A percentile compares a stretch with the other conserved stretches of the same genome.
Conservation (phyloP, 1,284 basidiomycete species). For the Puccinia triticina region DNA sequence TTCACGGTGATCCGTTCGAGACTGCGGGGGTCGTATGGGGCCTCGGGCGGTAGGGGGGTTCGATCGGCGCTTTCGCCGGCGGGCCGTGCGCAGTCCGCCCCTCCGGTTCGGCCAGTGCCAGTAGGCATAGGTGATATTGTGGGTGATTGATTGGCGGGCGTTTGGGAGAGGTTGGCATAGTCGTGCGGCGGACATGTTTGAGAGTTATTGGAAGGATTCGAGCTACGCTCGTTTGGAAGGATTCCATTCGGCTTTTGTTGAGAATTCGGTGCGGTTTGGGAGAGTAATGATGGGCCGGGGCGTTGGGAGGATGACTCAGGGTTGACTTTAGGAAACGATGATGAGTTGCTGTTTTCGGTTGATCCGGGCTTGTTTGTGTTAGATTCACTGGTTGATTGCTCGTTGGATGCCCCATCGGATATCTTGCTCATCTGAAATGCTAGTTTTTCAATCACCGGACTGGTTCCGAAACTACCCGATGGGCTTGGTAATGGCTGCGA, state of each 20-base stretch:
- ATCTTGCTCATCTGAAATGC: slow-evolving; percentile 85
- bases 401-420: slow-evolving; percentile 53
- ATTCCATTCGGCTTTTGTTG: slow-evolving; percentile 38
- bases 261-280: slow-evolving; percentile 71
- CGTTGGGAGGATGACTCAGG: slow-evolving; percentile 54
- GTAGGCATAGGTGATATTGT: slow-evolving; percentile 3
- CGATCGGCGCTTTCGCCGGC: slow-evolving; percentile 66
- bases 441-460: slow-evolving; percentile 84
- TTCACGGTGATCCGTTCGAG: slow-evolving; percentile 93
- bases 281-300: slow-evolving; percentile 76
- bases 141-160: slow-evolving; percentile 35
- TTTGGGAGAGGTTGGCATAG: slow-evolving; percentile 57
- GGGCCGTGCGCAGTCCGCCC: slow-evolving; percentile 31
- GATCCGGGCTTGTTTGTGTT: slow-evolving; percentile 2
- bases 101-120: not conserved
- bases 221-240: slow-evolving; percentile 52
- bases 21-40: slow-evolving; percentile 66
- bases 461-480: slow-evolving; percentile 71
- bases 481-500: slow-evolving; percentile 85
- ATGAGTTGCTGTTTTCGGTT: not conserved
- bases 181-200: slow-evolving; percentile 57
- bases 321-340: slow-evolving; percentile 12
- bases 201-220: slow-evolving; percentile 36
- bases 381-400: slow-evolving; percentile 5
- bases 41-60: slow-evolving; percentile 65